Conservation (phyloP, 176 grass and related monocot genomes). For the Chrysopogon serrulatus region DNA sequence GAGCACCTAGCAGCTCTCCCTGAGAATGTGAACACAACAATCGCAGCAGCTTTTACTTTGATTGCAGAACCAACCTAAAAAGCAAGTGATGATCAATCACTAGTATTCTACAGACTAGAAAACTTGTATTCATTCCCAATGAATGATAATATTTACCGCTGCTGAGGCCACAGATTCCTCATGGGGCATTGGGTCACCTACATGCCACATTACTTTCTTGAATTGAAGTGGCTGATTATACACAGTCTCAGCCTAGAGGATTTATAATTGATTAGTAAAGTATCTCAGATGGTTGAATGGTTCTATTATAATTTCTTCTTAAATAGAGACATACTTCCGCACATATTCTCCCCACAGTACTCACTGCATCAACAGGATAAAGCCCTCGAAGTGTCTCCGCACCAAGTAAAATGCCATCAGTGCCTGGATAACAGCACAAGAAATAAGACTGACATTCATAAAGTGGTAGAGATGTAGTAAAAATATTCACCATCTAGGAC, state of each 20-base stretch:
- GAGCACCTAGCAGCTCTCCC: constrained; percentile 79
- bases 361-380: constrained; percentile 90
- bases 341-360: constrained; percentile 91
- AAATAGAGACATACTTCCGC: constrained; percentile 64
- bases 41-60: constrained; percentile 91
- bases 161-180: constrained; percentile 94
- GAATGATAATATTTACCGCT: constrained; percentile 45
- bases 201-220: constrained; percentile 79
- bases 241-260: constrained; percentile 74
- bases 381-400: constrained; percentile 90
- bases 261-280: constrained; percentile 18
- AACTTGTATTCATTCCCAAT: not conserved
- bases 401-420: constrained; percentile 95
- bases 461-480: not conserved
- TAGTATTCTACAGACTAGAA: not conserved
- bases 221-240: constrained; percentile 86
- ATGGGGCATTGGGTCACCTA: constrained; percentile 78
- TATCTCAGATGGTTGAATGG: not conserved
- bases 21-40: constrained; percentile 83
- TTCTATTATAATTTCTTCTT: not conserved
- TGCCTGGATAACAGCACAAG: constrained; percentile 41
- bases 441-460: not conserved
- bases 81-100: not conserved
- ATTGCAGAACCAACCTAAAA: constrained; percentile 86
- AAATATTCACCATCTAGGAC: constrained; percentile 76